A percentile compares a stretch with the other conserved stretches of the same genome.
phyloP scores from a whole-genome alignment of 1,284 basidiomycete genomes.

The Limonomyces culmigenus region DNA sequence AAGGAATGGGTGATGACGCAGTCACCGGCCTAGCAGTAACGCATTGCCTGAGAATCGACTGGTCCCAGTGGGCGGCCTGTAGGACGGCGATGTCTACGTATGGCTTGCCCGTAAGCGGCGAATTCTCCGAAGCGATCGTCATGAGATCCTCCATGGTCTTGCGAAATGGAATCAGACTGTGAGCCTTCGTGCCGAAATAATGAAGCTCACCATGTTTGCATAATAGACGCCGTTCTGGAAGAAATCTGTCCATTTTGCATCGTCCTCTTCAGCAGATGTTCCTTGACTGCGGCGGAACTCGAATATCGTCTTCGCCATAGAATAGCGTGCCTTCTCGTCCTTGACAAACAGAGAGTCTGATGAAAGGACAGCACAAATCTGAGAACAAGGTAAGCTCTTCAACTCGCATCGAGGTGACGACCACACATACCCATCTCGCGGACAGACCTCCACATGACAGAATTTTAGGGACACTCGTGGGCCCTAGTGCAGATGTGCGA shows the following conservation, averaged over 20 bases:
- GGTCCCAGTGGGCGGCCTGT: slow-evolving; percentile 67
- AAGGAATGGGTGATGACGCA: slow-evolving; percentile 16
- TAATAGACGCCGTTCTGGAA: slow-evolving; percentile 79
- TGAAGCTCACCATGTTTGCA: slow-evolving; percentile 62
- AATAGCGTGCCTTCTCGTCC: slow-evolving; percentile 69
- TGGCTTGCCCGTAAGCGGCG: slow-evolving; percentile 47
- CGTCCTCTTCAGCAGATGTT: slow-evolving; percentile 37
- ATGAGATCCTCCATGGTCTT: slow-evolving; percentile 69
- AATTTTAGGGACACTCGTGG: slow-evolving; percentile 24
- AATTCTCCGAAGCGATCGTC: slow-evolving; percentile 53
- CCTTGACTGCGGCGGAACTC: slow-evolving; percentile 47
- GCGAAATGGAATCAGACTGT: slow-evolving; percentile 5
- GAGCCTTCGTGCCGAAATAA: slow-evolving; percentile 1
- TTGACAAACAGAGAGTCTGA: slow-evolving; percentile 71
- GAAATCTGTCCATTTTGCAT: slow-evolving; percentile 49
- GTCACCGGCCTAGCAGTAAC: slow-evolving; percentile 26
- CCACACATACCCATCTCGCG: slow-evolving; percentile 57
- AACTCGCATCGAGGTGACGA: no score
- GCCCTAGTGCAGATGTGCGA: neutral
- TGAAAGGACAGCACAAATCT: slow-evolving; percentile 57
- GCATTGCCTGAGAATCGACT: slow-evolving; percentile 40
- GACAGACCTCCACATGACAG: slow-evolving; percentile 60
- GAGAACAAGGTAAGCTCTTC: no score
- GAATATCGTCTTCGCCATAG: slow-evolving; percentile 59
- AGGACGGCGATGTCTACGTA: slow-evolving; percentile 54